These are phyloP conservation scores for Strobilomyces dryophilus DNA, from an alignment of 768 basidiomycete species.

Conservation along the genomic window DNA sequence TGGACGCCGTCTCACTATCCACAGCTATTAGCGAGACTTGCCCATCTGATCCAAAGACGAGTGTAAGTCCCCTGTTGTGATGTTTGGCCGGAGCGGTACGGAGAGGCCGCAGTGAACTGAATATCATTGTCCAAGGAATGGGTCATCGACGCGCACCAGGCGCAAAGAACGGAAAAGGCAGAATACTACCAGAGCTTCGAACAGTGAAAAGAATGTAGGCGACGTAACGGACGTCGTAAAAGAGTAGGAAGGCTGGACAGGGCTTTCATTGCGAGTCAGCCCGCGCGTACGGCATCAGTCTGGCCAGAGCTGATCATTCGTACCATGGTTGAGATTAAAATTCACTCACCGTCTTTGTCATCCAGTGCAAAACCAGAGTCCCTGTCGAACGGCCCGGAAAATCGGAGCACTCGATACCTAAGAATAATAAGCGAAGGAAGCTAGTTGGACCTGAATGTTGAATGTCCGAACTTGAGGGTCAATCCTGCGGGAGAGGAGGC, in stretches of 20 bases:
- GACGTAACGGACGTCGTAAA: conserved; percentile 3
- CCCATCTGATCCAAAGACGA: conserved; percentile 26
- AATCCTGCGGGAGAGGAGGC: too few species aligned
- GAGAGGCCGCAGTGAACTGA: conserved; percentile 7
- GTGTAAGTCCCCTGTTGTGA: conserved; percentile 19
- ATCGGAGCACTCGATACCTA: too few species aligned
- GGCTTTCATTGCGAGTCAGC: conserved; percentile 10
- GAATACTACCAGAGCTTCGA: conserved; percentile 16
- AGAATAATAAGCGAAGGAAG: too few species aligned
- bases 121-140: conserved; percentile 17
- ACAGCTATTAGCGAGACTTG: conserved; percentile 26
- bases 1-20: conserved; percentile 2
- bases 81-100: conserved; percentile 11
- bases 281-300: conserved; percentile 9
- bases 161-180: conserved; percentile 12
- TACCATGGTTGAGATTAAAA: conserved; percentile 6
- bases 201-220: conserved; percentile 4
- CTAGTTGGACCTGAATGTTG: too few species aligned
- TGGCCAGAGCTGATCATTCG: neutral
- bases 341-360: neutral
- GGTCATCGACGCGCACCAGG: conserved; percentile 29
- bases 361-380: too few species aligned
- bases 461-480: too few species aligned
- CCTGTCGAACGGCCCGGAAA: too few species aligned
- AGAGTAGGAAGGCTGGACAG: neutral